Evolutionary conservation across 352 stramenopile genomes (phyloP).

Genomic region (Peronospora farinosa): DNA sequence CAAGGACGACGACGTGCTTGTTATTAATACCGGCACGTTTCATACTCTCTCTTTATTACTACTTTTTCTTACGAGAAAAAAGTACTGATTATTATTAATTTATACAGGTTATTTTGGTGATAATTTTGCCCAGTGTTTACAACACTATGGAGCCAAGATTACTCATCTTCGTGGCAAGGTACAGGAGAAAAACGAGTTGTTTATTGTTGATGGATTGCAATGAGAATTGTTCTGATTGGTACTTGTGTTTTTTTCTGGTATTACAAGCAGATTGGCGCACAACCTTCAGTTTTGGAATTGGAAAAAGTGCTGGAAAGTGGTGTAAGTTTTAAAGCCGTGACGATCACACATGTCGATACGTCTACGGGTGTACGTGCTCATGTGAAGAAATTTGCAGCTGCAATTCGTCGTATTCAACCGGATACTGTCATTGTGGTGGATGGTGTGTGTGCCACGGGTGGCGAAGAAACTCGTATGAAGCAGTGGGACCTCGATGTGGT

Average conservation of each 20-base stretch:
- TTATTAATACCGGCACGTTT: conserved; percentile 56
- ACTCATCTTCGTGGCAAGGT: conserved; percentile 54
- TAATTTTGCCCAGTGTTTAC: conserved; percentile 57
- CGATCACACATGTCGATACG: conserved; percentile 76
- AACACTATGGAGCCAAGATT: conserved; percentile 58
- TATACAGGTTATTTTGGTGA: conserved; percentile 66
- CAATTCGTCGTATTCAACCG: conserved; percentile 52
- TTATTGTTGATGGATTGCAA: neutral
- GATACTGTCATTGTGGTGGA: conserved; percentile 64
- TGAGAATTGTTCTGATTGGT: neutral
- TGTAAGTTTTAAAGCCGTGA: conserved; percentile 55
- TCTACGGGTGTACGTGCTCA: conserved; percentile 62
- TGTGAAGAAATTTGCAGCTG: conserved; percentile 49
- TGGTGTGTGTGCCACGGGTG: conserved; percentile 60
- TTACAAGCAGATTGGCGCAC: conserved; percentile 39
- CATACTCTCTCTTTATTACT: too few relatives aligned
- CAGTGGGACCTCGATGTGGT: conserved; percentile 75
- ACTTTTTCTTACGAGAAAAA: neutral
- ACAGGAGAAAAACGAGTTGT: neutral
- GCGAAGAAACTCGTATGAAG: conserved; percentile 77
- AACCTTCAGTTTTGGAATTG: conserved; percentile 46
- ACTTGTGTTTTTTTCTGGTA: neutral
- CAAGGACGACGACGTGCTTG: conserved; percentile 52
- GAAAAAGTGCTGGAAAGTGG: conserved; percentile 34
- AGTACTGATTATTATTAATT: neutral